These are phyloP conservation scores for Cyberlindnera veronae DNA, from an alignment of 805 yeast species.

Conservation along the genomic window DNA sequence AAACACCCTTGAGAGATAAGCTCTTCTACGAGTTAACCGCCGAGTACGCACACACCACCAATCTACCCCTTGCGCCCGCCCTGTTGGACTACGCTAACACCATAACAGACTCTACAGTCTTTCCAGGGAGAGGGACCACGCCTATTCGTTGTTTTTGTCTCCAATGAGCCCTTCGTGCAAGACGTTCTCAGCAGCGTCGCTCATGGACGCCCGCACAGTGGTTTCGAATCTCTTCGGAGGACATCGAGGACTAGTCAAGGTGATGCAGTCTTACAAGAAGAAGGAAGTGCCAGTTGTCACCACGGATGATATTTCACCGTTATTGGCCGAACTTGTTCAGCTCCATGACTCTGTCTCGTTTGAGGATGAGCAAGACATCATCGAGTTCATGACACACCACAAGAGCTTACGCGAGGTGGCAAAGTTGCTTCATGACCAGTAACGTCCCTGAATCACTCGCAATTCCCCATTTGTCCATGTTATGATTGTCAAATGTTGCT, in stretches of 20 bases:
- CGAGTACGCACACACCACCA: constrained; percentile 1
- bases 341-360: neutral
- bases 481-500: too few relatives aligned
- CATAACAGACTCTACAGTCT: neutral
- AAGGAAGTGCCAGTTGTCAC: neutral
- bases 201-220: constrained; percentile 5
- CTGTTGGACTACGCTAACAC: neutral
- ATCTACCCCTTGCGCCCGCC: neutral
- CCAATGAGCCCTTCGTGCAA: constrained; percentile 4
- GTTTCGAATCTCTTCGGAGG: constrained; percentile 5
- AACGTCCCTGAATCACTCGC: too few relatives aligned
- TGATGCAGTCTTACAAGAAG: constrained; percentile 8
- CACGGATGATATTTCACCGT: neutral
- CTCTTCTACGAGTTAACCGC: constrained; percentile 10
- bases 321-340: constrained; percentile 6
- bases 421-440: neutral
- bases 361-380: constrained; percentile 8
- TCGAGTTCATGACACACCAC: constrained; percentile 2
- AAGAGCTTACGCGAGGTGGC: constrained; percentile 6
- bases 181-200: neutral
- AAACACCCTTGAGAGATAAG: constrained; percentile 3
- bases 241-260: constrained; percentile 5
- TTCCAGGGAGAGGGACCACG: neutral
- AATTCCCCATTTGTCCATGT: too few relatives aligned
- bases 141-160: constrained; percentile 2